These are phyloP conservation scores for Cucurbita moschata DNA, from an alignment of 306 rosid species.

Conservation along the genomic window DNA sequence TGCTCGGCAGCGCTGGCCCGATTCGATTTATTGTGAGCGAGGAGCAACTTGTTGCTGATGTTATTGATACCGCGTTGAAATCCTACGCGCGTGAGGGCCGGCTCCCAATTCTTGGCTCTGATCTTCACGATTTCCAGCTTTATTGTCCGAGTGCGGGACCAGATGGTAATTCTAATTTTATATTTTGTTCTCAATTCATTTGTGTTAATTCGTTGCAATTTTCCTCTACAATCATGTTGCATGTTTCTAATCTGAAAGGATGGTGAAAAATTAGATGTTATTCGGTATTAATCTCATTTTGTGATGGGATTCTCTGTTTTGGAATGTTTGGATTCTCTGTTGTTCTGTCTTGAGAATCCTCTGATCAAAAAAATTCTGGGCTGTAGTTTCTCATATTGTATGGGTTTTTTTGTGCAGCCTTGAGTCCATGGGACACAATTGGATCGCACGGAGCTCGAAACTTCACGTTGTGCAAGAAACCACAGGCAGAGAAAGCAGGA, in stretches of 20 bases:
- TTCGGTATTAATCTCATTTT: neutral
- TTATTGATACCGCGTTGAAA: constrained; percentile 69
- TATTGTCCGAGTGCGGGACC: constrained; percentile 56
- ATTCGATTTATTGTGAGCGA: constrained; percentile 75
- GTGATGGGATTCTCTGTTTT: neutral
- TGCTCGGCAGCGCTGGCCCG: constrained; percentile 88
- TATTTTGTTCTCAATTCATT: neutral
- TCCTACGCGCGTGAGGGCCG: constrained; percentile 94
- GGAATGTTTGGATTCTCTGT: neutral
- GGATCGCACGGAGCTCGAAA: constrained; percentile 73
- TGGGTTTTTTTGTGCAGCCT: constrained; percentile 30
- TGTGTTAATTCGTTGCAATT: neutral
- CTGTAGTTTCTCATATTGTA: neutral
- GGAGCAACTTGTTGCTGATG: constrained; percentile 52
- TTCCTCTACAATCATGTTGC: neutral
- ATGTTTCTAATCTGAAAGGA: neutral
- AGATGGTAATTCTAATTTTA: constrained; percentile 34
- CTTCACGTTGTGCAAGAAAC: constrained; percentile 81
- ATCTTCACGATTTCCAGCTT: constrained; percentile 38
- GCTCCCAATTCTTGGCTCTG: constrained; percentile 57
- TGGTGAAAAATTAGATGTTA: neutral
- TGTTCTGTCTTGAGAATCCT: neutral
- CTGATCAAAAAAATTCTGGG: neutral
- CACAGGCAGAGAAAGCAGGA: constrained; percentile 23
- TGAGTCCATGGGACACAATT: constrained; percentile 64